Base-by-base conservation (phyloP, 2,329 filamentous ascomycete species). In the Aspergillus sp. region DNA sequence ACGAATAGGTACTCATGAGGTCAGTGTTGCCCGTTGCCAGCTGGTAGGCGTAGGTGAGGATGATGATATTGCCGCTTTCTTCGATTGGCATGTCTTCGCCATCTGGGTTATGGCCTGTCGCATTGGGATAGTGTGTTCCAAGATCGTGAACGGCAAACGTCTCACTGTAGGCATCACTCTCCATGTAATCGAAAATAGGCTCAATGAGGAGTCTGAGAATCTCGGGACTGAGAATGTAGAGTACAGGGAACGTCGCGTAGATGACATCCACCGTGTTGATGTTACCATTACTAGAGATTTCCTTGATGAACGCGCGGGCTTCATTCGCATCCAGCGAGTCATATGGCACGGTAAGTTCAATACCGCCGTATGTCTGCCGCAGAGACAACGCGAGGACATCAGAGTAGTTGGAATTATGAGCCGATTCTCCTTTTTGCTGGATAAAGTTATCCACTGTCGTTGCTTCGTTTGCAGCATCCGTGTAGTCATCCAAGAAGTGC, bases 251-350 rank as follows among this genome's bases (percentile, higher is more conserved):
- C 0, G 63, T 57, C 2, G 67, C 64, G 44, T 61, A 69, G 35
- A 70, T 65, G n/a, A 72, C 64, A 48, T 72, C 69, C 4, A 71
- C 58, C 1, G 69, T 70, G 49, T 70, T 66, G 45, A 69, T 59
- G 43, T 72, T 69, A 2, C 67, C 69, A 48, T 70, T 61, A 32
- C 65, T 69, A 7, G 65, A 68, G 30, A 71, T 67, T 43, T 72
- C 69, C 43, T 72, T 72, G 47, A 69, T 61, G 47, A 69, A 70
- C 2, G 60, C 62, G 5, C 58, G 54, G 1, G 55, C 46, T 33
- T 64, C 49, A 32, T 39, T 55, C 3, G 61, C 61, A 39, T 65
- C 54, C 13, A 64, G 46, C 3, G 64, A 58, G 15, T 63, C 59
- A 44, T 60, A 48, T 2, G 64, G 62, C 22, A 70, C 63, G 12